A percentile compares a stretch with the other conserved stretches of the same genome.
phyloP scores from a whole-genome alignment of 176 grass and related monocot species.

The Ensete ventricosum region DNA sequence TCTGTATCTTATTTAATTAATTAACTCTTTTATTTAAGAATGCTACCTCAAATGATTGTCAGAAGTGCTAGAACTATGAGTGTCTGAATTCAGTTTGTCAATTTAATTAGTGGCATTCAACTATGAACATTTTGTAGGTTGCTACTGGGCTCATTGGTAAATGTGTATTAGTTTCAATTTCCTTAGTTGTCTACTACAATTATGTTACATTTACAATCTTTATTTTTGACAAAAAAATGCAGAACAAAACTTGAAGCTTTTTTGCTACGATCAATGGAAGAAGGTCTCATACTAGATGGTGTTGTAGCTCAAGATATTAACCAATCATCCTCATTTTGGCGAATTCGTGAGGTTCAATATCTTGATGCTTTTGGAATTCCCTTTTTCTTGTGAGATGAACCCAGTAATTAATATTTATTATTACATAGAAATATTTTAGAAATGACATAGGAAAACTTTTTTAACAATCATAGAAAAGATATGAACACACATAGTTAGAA shows the following conservation, averaged over 20 bases:
- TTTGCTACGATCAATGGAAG: constrained; percentile 74
- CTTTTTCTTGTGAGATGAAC: background rate
- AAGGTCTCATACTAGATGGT: constrained; percentile 74
- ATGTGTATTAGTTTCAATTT: background rate
- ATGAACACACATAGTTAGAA: too few species aligned
- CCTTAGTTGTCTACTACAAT: background rate
- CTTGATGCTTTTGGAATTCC: background rate
- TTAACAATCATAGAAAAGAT: too few species aligned
- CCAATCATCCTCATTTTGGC: constrained; percentile 85
- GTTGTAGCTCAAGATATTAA: constrained; percentile 90
- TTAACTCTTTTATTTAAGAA: background rate
- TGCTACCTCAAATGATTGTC: background rate
- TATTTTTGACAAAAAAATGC: constrained; percentile 17
- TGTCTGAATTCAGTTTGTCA: background rate
- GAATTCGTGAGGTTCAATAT: constrained; percentile 70
- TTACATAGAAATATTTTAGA: background rate
- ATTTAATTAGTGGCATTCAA: background rate
- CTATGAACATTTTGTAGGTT: background rate
- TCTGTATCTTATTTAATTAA: too few species aligned
- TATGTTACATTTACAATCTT: background rate
- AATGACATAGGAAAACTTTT: background rate
- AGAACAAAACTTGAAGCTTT: constrained; percentile 95
- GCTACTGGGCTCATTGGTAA: background rate
- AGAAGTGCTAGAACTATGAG: background rate
- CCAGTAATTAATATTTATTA: background rate